A percentile compares a stretch with the other conserved stretches of the same genome.
Evolutionary conservation across 495 filamentous ascomycete species (phyloP).

Genomic region (Pseudevernia furfuracea): DNA sequence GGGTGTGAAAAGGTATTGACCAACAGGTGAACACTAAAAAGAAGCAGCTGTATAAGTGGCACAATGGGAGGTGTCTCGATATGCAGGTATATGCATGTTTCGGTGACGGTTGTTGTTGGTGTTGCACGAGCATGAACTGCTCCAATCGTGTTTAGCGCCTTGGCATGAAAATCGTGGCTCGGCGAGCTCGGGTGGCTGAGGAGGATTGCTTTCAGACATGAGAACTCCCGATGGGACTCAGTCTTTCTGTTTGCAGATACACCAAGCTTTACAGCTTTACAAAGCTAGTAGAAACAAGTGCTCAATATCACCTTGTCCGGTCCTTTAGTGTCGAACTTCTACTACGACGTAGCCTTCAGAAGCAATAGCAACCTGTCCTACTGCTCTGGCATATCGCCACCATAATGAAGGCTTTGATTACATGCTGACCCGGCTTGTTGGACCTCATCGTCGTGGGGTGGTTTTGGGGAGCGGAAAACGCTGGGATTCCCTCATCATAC

Average conservation of each 20-base stretch:
- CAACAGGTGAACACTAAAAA: background rate
- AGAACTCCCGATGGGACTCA: too few species aligned
- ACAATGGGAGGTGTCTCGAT: background rate
- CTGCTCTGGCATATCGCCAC: background rate
- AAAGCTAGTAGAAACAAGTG: too few species aligned
- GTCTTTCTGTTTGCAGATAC: too few species aligned
- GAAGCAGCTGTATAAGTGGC: background rate
- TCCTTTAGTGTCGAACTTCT: background rate
- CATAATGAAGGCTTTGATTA: too few species aligned
- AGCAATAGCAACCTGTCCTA: background rate
- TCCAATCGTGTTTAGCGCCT: background rate
- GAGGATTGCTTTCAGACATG: background rate
- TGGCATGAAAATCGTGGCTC: background rate
- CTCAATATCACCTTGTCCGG: too few species aligned
- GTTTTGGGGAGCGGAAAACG: background rate
- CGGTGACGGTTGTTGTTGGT: background rate
- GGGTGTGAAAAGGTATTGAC: background rate
- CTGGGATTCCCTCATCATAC: background rate
- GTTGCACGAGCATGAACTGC: slow-evolving; percentile 3
- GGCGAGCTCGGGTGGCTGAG: too few species aligned
- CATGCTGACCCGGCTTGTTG: background rate
- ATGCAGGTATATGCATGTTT: background rate
- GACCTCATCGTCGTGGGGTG: background rate
- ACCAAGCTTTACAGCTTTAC: too few species aligned
- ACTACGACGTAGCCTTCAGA: background rate